Evolutionary conservation across 192 early-diverging fungal species (phyloP).

Genomic region (Mortierella claussenii): DNA sequence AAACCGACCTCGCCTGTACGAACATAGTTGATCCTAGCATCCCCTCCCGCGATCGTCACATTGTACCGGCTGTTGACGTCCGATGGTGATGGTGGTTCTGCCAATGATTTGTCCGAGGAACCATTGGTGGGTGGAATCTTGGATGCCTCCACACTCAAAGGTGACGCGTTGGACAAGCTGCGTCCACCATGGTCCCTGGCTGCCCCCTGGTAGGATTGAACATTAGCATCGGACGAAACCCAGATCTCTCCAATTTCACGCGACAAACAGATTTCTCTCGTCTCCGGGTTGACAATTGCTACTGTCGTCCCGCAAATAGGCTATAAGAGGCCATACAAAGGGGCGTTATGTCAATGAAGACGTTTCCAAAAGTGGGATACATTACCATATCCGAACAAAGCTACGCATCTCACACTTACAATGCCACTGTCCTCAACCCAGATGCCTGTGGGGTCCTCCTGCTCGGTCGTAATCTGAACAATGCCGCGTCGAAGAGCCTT

Average conservation of each 20-base stretch:
- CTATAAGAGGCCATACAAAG: conserved; percentile 9
- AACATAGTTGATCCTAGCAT: conserved; percentile 71
- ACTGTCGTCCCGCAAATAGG: conserved; percentile 71
- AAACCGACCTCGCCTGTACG: conserved; percentile 89
- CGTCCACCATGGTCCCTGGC: conserved; percentile 47
- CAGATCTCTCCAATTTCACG: conserved; percentile 88
- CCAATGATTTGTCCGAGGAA: not conserved
- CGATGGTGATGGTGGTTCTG: conserved; percentile 33
- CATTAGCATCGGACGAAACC: conserved; percentile 75
- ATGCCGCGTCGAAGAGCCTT: conserved; percentile 72
- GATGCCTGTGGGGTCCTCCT: conserved; percentile 63
- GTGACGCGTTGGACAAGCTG: conserved; percentile 37
- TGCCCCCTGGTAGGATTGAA: conserved; percentile 57
- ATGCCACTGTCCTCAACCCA: conserved; percentile 78
- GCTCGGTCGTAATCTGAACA: conserved; percentile 65
- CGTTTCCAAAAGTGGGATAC: too few relatives aligned
- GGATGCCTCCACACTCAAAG: conserved; percentile 36
- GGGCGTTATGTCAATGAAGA: too few relatives aligned
- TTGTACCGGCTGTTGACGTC: conserved; percentile 53
- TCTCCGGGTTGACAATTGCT: conserved; percentile 86
- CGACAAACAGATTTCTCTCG: conserved; percentile 71
- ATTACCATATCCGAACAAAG: too few relatives aligned
- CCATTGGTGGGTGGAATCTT: conserved; percentile 1
- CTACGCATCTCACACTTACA: conserved; percentile 51
- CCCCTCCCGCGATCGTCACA: conserved; percentile 67